Percentiles rank a stretch among this genome's conserved stretches.
Conservation (phyloP, 345 rosid genomes). For the Gossypium mustelinum region DNA sequence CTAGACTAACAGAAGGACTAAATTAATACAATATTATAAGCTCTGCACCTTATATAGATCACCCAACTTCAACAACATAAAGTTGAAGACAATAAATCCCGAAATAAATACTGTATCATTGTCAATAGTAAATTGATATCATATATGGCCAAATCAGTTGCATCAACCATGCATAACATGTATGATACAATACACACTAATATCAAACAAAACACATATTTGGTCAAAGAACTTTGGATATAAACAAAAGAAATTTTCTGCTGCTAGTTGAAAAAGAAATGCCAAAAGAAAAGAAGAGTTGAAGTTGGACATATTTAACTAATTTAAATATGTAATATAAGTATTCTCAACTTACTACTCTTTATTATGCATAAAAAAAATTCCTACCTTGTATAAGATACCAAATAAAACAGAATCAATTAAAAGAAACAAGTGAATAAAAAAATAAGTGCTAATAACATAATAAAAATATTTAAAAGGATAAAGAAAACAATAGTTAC, state of each 20-base stretch:
- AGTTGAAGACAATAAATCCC: background rate
- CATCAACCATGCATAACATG: background rate
- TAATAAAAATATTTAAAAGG: background rate
- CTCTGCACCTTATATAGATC: background rate
- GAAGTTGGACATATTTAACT: background rate
- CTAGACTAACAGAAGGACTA: no score
- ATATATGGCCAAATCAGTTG: background rate
- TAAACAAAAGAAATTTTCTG: background rate
- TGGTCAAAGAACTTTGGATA: background rate
- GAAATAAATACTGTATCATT: background rate
- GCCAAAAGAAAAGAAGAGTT: background rate
- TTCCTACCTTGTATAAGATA: background rate
- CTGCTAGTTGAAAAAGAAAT: background rate
- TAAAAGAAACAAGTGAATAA: background rate
- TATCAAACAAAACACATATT: background rate
- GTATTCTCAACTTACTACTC: background rate
- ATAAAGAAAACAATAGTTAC: constrained; percentile 26
- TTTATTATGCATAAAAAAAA: background rate
- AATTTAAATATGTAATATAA: background rate
- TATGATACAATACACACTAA: background rate
- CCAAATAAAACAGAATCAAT: background rate
- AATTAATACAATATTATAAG: no score
- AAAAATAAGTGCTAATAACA: background rate
- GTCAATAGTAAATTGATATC: background rate
- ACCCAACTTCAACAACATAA: background rate